Percentiles rank a stretch among this genome's conserved stretches.
Evolutionary conservation across 129 eudicot genomes (phyloP).

Genomic region (Solidago caesia): DNA sequence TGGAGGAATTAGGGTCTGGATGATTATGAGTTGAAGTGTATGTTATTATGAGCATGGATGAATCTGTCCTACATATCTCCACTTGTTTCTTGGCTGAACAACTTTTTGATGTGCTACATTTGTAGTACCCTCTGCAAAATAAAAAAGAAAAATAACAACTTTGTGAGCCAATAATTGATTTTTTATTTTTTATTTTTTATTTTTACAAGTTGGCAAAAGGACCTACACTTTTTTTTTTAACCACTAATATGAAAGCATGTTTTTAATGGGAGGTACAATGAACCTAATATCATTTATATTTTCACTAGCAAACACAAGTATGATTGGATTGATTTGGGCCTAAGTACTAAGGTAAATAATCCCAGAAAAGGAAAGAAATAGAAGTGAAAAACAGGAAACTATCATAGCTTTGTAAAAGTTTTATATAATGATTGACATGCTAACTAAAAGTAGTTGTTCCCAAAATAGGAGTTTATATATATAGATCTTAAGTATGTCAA

Average conservation of each 20-base stretch:
- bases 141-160: slow-evolving; percentile 10
- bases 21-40: slow-evolving; percentile 84
- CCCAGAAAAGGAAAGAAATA: slow-evolving; percentile 20
- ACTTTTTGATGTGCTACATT: slow-evolving; percentile 89
- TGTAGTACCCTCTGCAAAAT: slow-evolving; percentile 81
- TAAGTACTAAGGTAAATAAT: not conserved
- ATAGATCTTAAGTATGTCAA: not conserved
- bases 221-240: slow-evolving; percentile 28
- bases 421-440: slow-evolving; percentile 26
- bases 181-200: slow-evolving; percentile 14
- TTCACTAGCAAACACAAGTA: slow-evolving; percentile 32
- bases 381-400: slow-evolving; percentile 15
- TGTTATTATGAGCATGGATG: slow-evolving; percentile 73
- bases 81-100: slow-evolving; percentile 93
- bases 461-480: slow-evolving; percentile 22
- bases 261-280: slow-evolving; percentile 13
- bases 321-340: slow-evolving; percentile 26
- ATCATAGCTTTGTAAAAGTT: slow-evolving; percentile 23
- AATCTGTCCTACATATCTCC: slow-evolving; percentile 76
- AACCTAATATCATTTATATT: slow-evolving; percentile 14
- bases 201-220: slow-evolving; percentile 31
- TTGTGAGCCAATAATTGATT: slow-evolving; percentile 26
- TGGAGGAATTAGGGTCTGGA: slow-evolving; percentile 43
- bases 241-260: slow-evolving; percentile 24
- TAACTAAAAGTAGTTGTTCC: slow-evolving; percentile 34